These are phyloP conservation scores for Chondrus crispus DNA, from an alignment of 23 red algal genomes.

Conservation along the genomic window DNA sequence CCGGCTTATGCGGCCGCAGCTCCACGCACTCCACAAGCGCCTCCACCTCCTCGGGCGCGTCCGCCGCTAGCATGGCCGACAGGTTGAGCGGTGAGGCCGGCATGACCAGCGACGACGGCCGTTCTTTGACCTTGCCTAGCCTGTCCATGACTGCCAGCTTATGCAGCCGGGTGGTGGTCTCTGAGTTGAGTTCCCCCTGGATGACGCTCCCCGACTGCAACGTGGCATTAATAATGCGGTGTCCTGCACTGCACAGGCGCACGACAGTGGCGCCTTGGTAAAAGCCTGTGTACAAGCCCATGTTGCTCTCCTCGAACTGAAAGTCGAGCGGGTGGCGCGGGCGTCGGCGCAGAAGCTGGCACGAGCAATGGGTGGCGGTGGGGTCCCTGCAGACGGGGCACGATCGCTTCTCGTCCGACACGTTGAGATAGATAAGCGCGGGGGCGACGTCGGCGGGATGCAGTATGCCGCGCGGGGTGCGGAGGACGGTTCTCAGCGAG, in stretches of 20 bases:
- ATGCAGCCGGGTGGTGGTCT: conserved; percentile 43
- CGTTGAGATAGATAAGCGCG: conserved; percentile 55
- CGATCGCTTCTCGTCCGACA: conserved; percentile 50
- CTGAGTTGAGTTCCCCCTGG: conserved; percentile 52
- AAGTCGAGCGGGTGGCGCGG: conserved; percentile 51
- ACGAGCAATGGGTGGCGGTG: conserved; percentile 16
- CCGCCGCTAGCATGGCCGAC: not conserved
- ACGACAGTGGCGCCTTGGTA: conserved; percentile 66
- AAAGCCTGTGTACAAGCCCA: conserved; percentile 58
- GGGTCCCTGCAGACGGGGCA: conserved; percentile 45
- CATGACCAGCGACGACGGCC: conserved; percentile 20
- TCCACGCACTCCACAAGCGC: not conserved
- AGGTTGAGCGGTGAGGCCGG: not conserved
- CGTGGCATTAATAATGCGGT: conserved; percentile 55
- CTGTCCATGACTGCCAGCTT: conserved; percentile 41
- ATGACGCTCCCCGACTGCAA: conserved; percentile 59
- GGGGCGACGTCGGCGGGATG: conserved; percentile 51
- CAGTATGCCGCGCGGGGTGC: conserved; percentile 41
- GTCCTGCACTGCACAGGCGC: conserved; percentile 37
- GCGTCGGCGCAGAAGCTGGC: conserved; percentile 35
- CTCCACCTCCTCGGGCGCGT: not conserved
- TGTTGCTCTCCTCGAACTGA: conserved; percentile 50
- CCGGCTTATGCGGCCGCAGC: not conserved
- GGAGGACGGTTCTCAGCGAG: conserved; percentile 28
- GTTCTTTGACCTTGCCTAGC: conserved; percentile 18